Base-by-base conservation (phyloP, 1,284 basidiomycete species). In the Taiwanofungus camphoratus region DNA sequence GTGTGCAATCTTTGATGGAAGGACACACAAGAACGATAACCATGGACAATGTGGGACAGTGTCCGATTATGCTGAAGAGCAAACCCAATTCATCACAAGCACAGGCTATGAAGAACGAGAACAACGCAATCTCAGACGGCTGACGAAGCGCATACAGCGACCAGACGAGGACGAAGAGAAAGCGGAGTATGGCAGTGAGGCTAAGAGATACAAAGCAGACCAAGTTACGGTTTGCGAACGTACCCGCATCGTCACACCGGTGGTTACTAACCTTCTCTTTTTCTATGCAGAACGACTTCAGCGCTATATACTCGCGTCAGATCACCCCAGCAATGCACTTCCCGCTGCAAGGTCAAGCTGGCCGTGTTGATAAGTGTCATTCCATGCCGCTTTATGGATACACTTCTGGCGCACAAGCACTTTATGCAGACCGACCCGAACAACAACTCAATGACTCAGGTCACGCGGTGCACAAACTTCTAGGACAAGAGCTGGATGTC, bases 401-500 rank as follows among this genome's bases (percentile, higher is more conserved):
- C n/a, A n/a, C n/a, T n/a, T n/a, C n/a, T n/a, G n/a, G n/a, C n/a
- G n/a, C 22, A 16, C 27, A 41, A 16, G 39, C n/a, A n/a, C n/a
- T n/a, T n/a, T n/a, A n/a, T n/a, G n/a, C n/a, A 13, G 26, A 5
- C 27, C 18, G 8, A 13, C 8, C 44, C 29, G 21, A 27, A 45
- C 11, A 16, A 8, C 13, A 36, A 26, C 1, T 24, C 29, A 1
- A 48, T 16, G 30, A 21, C 15, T 22, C 26, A 15, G 51, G 52
- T 11, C 51, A 55, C 34, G 54, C 50, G 3, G 23, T 62, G 19
- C 52, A 49, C 23, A 50, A 43, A 13, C 46, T 62, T 0, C 48
- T 62, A 2, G 59, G 59, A 15, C 54, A 55, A 24, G 58, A 60
- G 19, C 45, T 60, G 11, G 55, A 60, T 19, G 46, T 42, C 8